phyloP scores from a whole-genome alignment of 2,329 filamentous ascomycete species.

The Trichoderma sp. region DNA sequence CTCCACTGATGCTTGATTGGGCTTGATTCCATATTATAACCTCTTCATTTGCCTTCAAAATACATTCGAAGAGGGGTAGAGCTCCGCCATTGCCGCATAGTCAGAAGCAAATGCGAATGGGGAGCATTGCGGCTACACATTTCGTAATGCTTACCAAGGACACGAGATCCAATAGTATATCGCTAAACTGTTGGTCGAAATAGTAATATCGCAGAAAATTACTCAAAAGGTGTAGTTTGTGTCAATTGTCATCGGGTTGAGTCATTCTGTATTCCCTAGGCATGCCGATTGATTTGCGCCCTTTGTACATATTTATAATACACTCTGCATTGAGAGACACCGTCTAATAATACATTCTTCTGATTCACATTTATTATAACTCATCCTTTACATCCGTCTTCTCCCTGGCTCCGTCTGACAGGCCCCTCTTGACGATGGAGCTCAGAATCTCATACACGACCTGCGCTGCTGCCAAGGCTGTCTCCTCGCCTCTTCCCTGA shows the following conservation, averaged over 20 bases:
- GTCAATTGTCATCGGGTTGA: background rate
- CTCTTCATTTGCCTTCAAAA: background rate
- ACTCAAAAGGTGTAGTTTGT: background rate
- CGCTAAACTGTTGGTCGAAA: no score
- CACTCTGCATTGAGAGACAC: background rate
- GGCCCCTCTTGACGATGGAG: constrained; percentile 65
- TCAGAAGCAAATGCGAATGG: no score
- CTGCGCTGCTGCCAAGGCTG: constrained; percentile 81
- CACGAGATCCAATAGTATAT: no score
- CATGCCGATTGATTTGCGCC: background rate
- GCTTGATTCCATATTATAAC: background rate
- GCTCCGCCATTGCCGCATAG: no score
- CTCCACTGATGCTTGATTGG: background rate
- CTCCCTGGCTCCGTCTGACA: constrained; percentile 45
- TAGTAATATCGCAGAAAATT: no score
- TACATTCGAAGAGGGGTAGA: background rate
- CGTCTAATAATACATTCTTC: background rate
- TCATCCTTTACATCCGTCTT: constrained; percentile 43
- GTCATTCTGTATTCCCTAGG: background rate
- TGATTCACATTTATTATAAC: constrained; percentile 37
- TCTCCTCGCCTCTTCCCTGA: constrained; percentile 78
- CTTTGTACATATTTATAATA: background rate
- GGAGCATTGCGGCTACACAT: no score
- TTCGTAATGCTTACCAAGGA: no score
- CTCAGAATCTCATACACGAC: constrained; percentile 85